Base-by-base conservation (phyloP, 2,329 filamentous ascomycete species). In the Trichophaea hybrida region DNA sequence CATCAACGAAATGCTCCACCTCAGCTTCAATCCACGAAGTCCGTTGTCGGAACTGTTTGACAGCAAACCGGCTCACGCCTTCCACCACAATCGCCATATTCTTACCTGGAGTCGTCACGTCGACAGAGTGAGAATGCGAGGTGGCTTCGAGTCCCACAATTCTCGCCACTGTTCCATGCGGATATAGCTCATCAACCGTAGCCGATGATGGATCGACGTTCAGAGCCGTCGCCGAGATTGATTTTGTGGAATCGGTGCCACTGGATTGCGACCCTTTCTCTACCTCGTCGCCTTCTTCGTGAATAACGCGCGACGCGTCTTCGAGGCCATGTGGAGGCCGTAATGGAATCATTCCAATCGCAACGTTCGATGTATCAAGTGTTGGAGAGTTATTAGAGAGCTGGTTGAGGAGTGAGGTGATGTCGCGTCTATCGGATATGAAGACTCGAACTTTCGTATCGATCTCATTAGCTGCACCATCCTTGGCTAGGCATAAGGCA, bases 81-180 rank as follows among this genome's bases (percentile, higher is more conserved):
- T 97, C 89, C 1, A 98, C 88, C 4, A 95, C 78, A 56, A 98
- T 73, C 59, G 83, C 84, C 69, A 95, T 84, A 70, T 96, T 86
- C 13, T 50, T 50, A 6, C 15, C 31, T 13, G 55, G 6, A 12
- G 24, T 17, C 4, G 55, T 10, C 8, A 82, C 82, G 59, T 82
- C 53, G 32, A 50, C 58, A 24, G 55, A 60, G 44, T 62, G 55
- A 35, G 54, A 46, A 35, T 61, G 58, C 12, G 61, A 58, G 35
- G 59, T 80, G 33, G 86, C 86, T 71, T 91, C 86, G 51, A 91
- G 83, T 55, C 84, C 85, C 59, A 83, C 80, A 66, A 91, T 86
- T 73, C 84, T 88, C 37, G 84, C 86, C 32, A 89, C 79, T 4
- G 89, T 88, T 52, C 89, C 93, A 72, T 85, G 91, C 55, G 79